Evolutionary conservation across 2,329 filamentous ascomycete genomes (phyloP), one percentile per base, ranked within the genome.

Genomic region (Penicillium sp.): DNA sequence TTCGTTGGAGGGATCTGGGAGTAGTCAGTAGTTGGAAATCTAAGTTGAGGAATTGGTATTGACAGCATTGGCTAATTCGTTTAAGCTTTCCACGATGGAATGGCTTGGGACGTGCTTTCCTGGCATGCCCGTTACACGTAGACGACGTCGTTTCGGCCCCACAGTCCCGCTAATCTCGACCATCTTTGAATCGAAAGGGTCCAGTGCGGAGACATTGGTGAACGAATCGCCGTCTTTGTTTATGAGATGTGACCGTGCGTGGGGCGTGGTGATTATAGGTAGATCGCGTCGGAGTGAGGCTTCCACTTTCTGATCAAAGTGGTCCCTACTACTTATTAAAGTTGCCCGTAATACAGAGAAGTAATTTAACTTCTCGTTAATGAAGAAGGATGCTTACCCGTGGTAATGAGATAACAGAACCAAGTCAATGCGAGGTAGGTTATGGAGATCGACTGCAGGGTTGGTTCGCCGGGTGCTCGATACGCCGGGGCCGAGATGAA

Each of bases 351-450:
- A 31, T n/a, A 39, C n/a, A 30, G 13, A 27, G 24, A 13, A 36
- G 30, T 4, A 9, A 7, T 10, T 10, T 18, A 9, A 20, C 30
- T 14, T 14, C 33, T 20, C 5, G 16, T 38, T 35, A 3, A 33
- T 9, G 16, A 22, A 18, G 14, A 13, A 16, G 13, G 22, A 11
- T 36, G 54, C 61, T 14, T 59, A 72, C 69, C 72, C 83, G 58
- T 88, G 85, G 62, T 87, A 87, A 61, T 87, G 84, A 2, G 79
- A 84, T 2, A 88, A 70, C 28, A 87, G 71, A 2, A 88, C 76
- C 0, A 75, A 70, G 62, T 87, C 82, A 18, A 87, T 74, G 1
- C 76, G 72, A 1, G 85, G 85, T 1, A 87, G 70, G 25, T 82
- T 74, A 43, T 83, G 74, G 5, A 87, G 64, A 50, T 85, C 79